Evolutionary conservation across 371 early-diverging fungal genomes (phyloP).

Genomic region (Cokeromyces recurvatus): DNA sequence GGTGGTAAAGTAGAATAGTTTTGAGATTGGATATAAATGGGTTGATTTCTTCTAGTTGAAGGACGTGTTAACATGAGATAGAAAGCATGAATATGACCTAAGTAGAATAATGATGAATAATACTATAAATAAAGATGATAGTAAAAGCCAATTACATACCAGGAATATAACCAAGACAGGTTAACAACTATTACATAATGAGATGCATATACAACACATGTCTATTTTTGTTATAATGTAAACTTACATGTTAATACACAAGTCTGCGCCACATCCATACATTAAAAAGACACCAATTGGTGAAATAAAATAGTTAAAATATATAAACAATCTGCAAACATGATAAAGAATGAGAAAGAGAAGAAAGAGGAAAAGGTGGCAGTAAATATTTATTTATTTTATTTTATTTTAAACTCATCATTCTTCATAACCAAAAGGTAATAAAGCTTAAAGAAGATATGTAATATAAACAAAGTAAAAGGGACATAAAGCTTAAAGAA

Average conservation of each 20-base stretch:
- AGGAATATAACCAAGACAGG: constrained; percentile 17
- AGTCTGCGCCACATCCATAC: constrained; percentile 21
- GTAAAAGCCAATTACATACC: constrained; percentile 10
- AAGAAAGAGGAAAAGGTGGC: too few relatives aligned
- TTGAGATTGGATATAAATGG: too few relatives aligned
- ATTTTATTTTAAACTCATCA: too few relatives aligned
- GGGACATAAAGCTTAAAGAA: too few relatives aligned
- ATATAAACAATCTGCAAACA: constrained; percentile 6
- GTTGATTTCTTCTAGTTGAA: too few relatives aligned
- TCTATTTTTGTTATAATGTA: background rate
- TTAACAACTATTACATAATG: constrained; percentile 12
- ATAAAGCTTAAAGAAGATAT: too few relatives aligned
- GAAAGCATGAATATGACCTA: constrained; percentile 26
- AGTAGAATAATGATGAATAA: background rate
- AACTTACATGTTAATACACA: constrained; percentile 23
- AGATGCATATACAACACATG: too few relatives aligned
- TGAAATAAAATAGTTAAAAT: constrained; percentile 16
- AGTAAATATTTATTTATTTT: too few relatives aligned
- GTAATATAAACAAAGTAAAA: too few relatives aligned
- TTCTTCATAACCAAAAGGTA: too few relatives aligned
- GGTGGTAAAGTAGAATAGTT: too few relatives aligned
- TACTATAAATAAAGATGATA: background rate
- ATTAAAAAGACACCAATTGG: constrained; percentile 24
- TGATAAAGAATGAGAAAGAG: too few relatives aligned
- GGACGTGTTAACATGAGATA: constrained; percentile 17